A percentile compares a stretch with the other conserved stretches of the same genome.
phyloP scores from a whole-genome alignment of 768 basidiomycete genomes.

The Paxillus involutus region DNA sequence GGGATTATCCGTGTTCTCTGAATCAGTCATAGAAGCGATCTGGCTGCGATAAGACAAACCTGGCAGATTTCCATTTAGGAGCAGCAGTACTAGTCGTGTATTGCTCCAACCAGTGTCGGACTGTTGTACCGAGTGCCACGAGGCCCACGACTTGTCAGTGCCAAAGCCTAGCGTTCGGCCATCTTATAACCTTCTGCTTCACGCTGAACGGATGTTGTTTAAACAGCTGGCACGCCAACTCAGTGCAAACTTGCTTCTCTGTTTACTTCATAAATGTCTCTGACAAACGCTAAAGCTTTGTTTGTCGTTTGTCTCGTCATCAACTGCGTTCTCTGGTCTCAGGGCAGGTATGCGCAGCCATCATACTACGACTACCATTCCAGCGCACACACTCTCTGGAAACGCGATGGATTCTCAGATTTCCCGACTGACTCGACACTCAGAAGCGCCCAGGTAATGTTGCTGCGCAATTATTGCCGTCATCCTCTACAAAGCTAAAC shows the following conservation, averaged over 20 bases:
- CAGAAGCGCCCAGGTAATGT: constrained; percentile 9
- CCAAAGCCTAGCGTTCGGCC: too few species aligned
- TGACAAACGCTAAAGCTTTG: constrained; percentile 43
- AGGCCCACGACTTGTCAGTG: too few species aligned
- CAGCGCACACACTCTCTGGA: constrained; percentile 8
- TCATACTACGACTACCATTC: constrained; percentile 6
- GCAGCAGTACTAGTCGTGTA: too few species aligned
- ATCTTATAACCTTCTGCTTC: too few species aligned
- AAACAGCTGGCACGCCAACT: constrained; percentile 2
- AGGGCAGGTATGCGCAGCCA: constrained; percentile 46
- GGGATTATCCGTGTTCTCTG: too few species aligned
- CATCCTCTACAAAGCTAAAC: not conserved
- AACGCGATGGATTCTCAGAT: constrained; percentile 1
- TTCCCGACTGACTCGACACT: not conserved
- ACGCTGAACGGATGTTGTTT: not conserved
- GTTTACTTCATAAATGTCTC: constrained; percentile 30
- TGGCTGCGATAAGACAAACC: too few species aligned
- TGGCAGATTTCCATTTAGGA: too few species aligned
- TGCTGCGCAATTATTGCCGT: not conserved
- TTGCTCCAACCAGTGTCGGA: too few species aligned
- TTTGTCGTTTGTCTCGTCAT: constrained; percentile 53
- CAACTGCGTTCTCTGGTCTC: constrained; percentile 68
- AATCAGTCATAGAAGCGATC: too few species aligned
- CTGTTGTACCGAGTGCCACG: too few species aligned
- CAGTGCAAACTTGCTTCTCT: not conserved